phyloP scores from a whole-genome alignment of 2,329 filamentous ascomycete genomes.

The Xylaria sp. region DNA sequence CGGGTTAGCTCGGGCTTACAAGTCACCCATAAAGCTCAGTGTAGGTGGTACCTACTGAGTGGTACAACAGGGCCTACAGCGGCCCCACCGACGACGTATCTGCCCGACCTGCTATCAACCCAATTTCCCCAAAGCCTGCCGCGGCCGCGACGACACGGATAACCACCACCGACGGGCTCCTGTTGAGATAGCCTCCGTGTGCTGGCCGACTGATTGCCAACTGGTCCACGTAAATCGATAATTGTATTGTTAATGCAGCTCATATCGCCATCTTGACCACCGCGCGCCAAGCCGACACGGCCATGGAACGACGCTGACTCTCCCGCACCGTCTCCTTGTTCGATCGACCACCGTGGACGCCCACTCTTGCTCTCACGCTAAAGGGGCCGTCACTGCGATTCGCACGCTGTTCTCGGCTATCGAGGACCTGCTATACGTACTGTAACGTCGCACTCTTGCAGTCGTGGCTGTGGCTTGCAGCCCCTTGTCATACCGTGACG shows the following conservation, averaged over 20 bases:
- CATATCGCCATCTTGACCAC: slow-evolving; percentile 24
- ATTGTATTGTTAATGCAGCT: slow-evolving; percentile 38
- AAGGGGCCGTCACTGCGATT: slow-evolving; percentile 3
- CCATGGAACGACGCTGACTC: slow-evolving; percentile 36
- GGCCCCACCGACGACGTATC: slow-evolving; percentile 34
- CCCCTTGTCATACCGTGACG: slow-evolving; percentile 31
- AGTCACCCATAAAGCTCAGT: not conserved
- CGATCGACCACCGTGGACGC: slow-evolving; percentile 8
- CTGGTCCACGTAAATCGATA: slow-evolving; percentile 28
- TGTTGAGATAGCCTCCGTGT: slow-evolving; percentile 5
- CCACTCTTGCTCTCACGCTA: not conserved
- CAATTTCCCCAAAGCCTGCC: slow-evolving; percentile 35
- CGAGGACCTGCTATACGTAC: not conserved
- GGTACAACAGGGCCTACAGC: not conserved
- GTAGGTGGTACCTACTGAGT: not conserved
- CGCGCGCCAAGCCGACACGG: slow-evolving; percentile 26
- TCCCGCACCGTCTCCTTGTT: slow-evolving; percentile 19
- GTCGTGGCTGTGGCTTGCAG: slow-evolving; percentile 26
- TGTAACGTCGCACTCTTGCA: slow-evolving; percentile 21
- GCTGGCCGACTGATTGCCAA: slow-evolving; percentile 3
- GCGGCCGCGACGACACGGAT: slow-evolving; percentile 27
- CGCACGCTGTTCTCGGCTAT: slow-evolving; percentile 18
- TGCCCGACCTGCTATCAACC: slow-evolving; percentile 31
- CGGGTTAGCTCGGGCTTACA: slow-evolving; percentile 21
- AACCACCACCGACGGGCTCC: slow-evolving; percentile 25